Evolutionary conservation across 2,329 filamentous ascomycete species (phyloP).

Genomic region (Aspergillus fijiensis): DNA sequence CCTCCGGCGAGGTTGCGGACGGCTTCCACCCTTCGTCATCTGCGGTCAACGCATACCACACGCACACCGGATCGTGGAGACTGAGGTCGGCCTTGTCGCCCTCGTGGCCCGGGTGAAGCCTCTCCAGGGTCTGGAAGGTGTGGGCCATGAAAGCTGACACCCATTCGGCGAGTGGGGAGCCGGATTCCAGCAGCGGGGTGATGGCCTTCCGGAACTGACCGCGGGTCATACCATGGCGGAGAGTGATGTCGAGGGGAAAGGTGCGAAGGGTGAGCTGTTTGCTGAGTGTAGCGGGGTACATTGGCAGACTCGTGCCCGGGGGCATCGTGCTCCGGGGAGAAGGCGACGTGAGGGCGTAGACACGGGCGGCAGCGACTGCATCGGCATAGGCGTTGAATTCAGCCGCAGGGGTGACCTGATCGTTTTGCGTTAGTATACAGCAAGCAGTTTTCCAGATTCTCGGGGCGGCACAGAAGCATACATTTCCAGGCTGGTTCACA

Average conservation of each 20-base stretch:
- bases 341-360: conserved; percentile 74
- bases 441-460: background rate
- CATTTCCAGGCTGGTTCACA: conserved; percentile 76
- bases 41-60: conserved; percentile 72
- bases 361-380: conserved; percentile 69
- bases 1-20: conserved; percentile 61
- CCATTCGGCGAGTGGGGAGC: conserved; percentile 74
- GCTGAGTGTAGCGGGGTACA: conserved; percentile 65
- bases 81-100: conserved; percentile 57
- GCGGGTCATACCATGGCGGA: conserved; percentile 64
- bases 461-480: conserved; percentile 45
- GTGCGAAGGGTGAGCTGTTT: conserved; percentile 65
- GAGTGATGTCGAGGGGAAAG: conserved; percentile 77
- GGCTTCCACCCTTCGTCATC: conserved; percentile 41
- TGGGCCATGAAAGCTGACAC: conserved; percentile 68
- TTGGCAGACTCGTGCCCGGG: conserved; percentile 50
- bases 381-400: conserved; percentile 98
- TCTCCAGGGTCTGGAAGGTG: conserved; percentile 67
- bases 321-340: conserved; percentile 82
- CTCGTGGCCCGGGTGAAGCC: conserved; percentile 56
- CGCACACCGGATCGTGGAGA: conserved; percentile 74
- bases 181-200: conserved; percentile 55
- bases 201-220: conserved; percentile 60
- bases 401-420: conserved; percentile 67
- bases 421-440: background rate